A percentile compares a stretch with the other conserved stretches of the same genome.
Evolutionary conservation across 2,329 filamentous ascomycete species (phyloP).

Genomic region (Aureobasidium sp.): DNA sequence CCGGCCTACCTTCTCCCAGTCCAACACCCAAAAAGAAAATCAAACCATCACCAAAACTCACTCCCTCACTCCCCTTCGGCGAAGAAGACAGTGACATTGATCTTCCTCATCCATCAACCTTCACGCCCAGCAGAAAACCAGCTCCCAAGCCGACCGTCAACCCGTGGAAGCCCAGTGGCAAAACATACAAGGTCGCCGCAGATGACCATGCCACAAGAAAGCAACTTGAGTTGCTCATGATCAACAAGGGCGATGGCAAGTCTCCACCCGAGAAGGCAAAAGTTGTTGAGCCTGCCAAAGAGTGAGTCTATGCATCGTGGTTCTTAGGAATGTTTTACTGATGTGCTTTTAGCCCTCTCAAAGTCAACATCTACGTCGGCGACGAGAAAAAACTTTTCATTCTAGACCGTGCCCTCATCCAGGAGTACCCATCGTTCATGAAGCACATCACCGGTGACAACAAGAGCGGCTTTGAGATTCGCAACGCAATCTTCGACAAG

Average conservation of each 20-base stretch:
- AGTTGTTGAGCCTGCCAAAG: neutral
- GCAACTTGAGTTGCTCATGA: neutral
- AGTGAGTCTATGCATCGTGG: neutral
- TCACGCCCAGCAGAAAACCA: neutral
- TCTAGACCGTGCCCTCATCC: neutral
- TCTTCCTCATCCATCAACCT: neutral
- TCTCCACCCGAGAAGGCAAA: neutral
- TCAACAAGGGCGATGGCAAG: neutral
- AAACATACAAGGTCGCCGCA: neutral
- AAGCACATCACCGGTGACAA: neutral
- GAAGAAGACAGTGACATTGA: neutral
- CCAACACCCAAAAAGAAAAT: neutral
- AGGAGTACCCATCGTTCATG: neutral
- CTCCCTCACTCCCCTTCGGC: neutral
- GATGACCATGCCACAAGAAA: neutral
- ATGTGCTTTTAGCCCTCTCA: neutral
- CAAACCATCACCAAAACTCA: neutral
- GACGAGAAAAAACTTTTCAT: neutral
- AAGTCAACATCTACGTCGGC: conserved; percentile 5
- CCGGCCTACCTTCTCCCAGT: neutral
- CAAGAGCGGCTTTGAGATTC: neutral
- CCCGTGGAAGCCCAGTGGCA: neutral
- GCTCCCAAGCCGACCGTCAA: neutral
- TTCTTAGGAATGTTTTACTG: neutral
- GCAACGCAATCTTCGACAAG: neutral